Conservation (phyloP, 2,329 filamentous ascomycete species). For the Lachnellula subtilissima region DNA sequence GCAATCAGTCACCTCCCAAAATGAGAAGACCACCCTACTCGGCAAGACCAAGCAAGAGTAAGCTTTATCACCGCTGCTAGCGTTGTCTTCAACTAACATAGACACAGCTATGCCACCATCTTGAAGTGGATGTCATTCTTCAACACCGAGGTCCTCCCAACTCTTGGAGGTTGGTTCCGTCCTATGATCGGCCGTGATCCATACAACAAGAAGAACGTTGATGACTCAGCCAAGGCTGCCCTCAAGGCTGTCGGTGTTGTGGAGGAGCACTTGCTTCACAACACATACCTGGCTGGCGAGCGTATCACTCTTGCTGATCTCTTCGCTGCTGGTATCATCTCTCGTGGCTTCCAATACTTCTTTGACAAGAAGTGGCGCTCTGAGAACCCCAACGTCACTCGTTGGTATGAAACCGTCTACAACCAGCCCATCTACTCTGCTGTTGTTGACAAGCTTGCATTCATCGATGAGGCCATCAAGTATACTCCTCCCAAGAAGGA, state of each 20-base stretch:
- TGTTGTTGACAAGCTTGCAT: slow-evolving; percentile 68
- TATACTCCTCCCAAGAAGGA: slow-evolving; percentile 73
- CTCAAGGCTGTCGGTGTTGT: slow-evolving; percentile 65
- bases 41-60: slow-evolving; percentile 99
- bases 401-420: slow-evolving; percentile 92
- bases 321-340: slow-evolving; percentile 73
- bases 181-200: slow-evolving; percentile 75
- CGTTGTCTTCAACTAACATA: slow-evolving; percentile 22
- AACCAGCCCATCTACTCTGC: slow-evolving; percentile 89
- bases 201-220: slow-evolving; percentile 98
- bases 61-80: slow-evolving; percentile 4
- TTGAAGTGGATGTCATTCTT: slow-evolving; percentile 97
- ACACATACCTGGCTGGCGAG: slow-evolving; percentile 98
- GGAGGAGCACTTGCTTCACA: slow-evolving; percentile 82
- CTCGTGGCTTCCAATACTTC: slow-evolving; percentile 88
- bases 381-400: slow-evolving; percentile 77
- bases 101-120: slow-evolving; percentile 77
- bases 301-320: slow-evolving; percentile 94
- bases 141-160: slow-evolving; percentile 78
- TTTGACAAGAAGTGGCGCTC: slow-evolving; percentile 86
- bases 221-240: slow-evolving; percentile 68
- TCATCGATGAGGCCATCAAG: slow-evolving; percentile 76
- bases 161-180: slow-evolving; percentile 75
- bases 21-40: slow-evolving; percentile 98
- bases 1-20: slow-evolving; percentile 86